Evolutionary conservation across 1,284 basidiomycete genomes (phyloP).

Genomic region (Grifola frondosa): DNA sequence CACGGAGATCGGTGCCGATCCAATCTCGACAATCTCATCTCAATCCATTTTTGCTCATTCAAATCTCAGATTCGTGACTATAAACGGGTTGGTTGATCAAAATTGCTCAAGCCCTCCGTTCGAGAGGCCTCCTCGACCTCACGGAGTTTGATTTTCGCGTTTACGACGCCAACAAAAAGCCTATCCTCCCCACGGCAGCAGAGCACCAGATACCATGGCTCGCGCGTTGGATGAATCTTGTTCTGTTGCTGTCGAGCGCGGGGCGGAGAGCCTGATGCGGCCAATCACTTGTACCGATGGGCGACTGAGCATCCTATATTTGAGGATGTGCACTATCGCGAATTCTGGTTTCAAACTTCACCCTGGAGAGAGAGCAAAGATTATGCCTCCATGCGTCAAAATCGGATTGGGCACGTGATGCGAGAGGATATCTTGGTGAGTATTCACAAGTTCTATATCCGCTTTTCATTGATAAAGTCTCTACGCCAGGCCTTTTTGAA

Average conservation of each 20-base stretch:
- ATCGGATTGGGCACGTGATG: constrained; percentile 35
- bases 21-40: constrained; percentile 19
- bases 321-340: constrained; percentile 52
- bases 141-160: constrained; percentile 68
- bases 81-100: constrained; percentile 61
- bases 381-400: constrained; percentile 27
- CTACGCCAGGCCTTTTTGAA: constrained; percentile 55
- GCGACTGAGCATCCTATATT: constrained; percentile 49
- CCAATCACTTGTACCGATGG: constrained; percentile 54
- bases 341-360: constrained; percentile 59
- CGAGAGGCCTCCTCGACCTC: constrained; percentile 65
- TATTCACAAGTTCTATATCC: neutral
- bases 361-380: constrained; percentile 42
- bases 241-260: constrained; percentile 47
- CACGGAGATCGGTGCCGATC: constrained; percentile 12
- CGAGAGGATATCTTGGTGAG: constrained; percentile 45
- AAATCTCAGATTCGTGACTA: constrained; percentile 65
- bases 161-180: constrained; percentile 50
- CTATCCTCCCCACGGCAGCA: constrained; percentile 36
- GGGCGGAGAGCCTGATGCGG: constrained; percentile 64
- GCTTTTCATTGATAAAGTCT: constrained; percentile 1
- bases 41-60: constrained; percentile 22
- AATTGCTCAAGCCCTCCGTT: constrained; percentile 62
- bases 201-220: constrained; percentile 50
- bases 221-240: constrained; percentile 59